phyloP scores from a whole-genome alignment of 2,329 filamentous ascomycete species.

The Neonectria ditissima region DNA sequence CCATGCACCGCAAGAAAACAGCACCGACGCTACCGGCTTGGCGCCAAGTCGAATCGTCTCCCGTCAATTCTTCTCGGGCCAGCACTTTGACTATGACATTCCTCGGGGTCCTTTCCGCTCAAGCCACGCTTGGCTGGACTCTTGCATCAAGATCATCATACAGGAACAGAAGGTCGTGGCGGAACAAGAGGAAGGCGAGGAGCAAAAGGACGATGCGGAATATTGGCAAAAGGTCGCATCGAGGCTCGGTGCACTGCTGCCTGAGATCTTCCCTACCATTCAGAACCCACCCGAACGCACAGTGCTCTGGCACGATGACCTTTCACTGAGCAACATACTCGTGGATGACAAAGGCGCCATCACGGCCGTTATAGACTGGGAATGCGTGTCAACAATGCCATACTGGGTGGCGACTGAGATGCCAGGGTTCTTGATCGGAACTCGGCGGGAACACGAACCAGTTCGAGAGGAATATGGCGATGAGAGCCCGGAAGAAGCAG shows the following conservation, averaged over 20 bases:
- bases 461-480: constrained; percentile 47
- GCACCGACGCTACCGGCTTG: not conserved
- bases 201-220: constrained; percentile 49
- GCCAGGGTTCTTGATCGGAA: constrained; percentile 50
- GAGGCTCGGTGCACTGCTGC: constrained; percentile 47
- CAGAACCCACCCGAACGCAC: constrained; percentile 45
- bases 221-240: constrained; percentile 38
- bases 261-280: constrained; percentile 47
- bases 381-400: constrained; percentile 56
- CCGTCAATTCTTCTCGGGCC: constrained; percentile 49
- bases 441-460: constrained; percentile 47
- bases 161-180: constrained; percentile 42
- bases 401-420: constrained; percentile 51
- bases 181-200: constrained; percentile 41
- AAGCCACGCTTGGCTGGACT: constrained; percentile 53
- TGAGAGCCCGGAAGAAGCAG: constrained; percentile 34
- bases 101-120: constrained; percentile 52
- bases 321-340: constrained; percentile 54
- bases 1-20: not conserved
- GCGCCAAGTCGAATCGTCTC: constrained; percentile 48
- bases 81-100: constrained; percentile 48
- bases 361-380: constrained; percentile 57
- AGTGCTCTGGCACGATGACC: constrained; percentile 51
- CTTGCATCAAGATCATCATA: constrained; percentile 47
- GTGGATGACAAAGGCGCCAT: constrained; percentile 51